Evolutionary conservation across 2,329 filamentous ascomycete genomes (phyloP), one percentile per base, ranked within the genome.

Genomic region (Aureobasidium sp.): DNA sequence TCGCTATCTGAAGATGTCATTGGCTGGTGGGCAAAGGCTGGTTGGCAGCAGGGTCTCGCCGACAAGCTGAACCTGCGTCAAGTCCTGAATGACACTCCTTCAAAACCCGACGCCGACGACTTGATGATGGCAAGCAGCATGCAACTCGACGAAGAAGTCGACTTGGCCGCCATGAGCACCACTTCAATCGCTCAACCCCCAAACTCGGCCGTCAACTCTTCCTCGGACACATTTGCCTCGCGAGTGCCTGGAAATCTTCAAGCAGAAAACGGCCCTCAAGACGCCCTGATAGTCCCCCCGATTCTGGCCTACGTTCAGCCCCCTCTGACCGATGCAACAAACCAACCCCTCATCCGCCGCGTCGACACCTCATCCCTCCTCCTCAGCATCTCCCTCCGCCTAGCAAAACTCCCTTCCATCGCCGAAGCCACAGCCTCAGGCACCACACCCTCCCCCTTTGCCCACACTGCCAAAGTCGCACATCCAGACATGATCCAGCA

Each of bases 21-120:
- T 14, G 90, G 90, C 6, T 95, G 88, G 86, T 95, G 90, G 90
- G 88, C 90, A 29, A 97, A 97, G 68, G 83, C 91, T 1, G 83
- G 84, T 52, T 98, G 93, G 93, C 90, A 97, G 68, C 75, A 79
- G 3, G 87, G 88, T 0, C 74, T 96, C 3, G 81, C 80, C 0
- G 81, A 86, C 48, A 96, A 95, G 68, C 76, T 97, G 6, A 80
- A 83, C 1, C 72, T 95, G 49, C 73, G 79, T 45, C 76, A 84
- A 39, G 79, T 91, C 3, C 75, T 93, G 45, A 74, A 78, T 12
- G 73, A 65, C 55, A 66, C 66, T 16, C 34, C 45, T 21, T 50
- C 53, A 12, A 56, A 58, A 22, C 48, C 37, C 22, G 56, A 58
- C 17, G 66, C 66, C 6, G 59, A 59, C 3, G 61, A 64, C 37